phyloP scores from a whole-genome alignment of 495 filamentous ascomycete species.

The Penicillium maclennaniae region DNA sequence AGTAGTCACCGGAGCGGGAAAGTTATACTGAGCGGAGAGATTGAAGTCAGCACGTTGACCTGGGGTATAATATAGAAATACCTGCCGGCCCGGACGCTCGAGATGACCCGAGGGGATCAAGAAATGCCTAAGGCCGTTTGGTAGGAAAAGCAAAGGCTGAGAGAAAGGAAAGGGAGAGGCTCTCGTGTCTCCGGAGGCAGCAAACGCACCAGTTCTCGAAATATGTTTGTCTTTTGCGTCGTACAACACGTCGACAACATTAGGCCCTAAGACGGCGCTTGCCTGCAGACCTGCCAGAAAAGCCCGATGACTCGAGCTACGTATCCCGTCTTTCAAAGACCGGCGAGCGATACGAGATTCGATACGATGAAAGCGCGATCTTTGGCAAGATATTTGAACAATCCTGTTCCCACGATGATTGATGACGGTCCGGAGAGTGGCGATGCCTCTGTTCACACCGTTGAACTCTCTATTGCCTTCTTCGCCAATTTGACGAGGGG shows the following conservation, averaged over 20 bases:
- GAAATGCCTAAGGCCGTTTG: conserved; percentile 3
- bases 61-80: neutral
- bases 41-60: conserved; percentile 9
- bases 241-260: conserved; percentile 40
- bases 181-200: conserved; percentile 8
- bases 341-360: neutral
- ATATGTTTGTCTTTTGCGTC: conserved; percentile 38
- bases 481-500: conserved; percentile 17
- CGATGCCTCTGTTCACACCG: neutral
- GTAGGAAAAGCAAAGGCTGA: conserved; percentile 1
- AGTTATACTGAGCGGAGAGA: conserved; percentile 17
- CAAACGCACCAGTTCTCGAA: conserved; percentile 37
- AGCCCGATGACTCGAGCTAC: conserved; percentile 24
- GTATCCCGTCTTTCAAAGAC: conserved; percentile 4
- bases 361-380: neutral
- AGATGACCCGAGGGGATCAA: conserved; percentile 13
- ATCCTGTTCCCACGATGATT: neutral
- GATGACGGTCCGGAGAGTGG: neutral
- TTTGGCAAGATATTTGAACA: neutral
- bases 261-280: conserved; percentile 24
- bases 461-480: conserved; percentile 2
- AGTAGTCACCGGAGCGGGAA: conserved; percentile 19
- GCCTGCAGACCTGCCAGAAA: conserved; percentile 26
- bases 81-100: conserved; percentile 3
- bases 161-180: conserved; percentile 7